Evolutionary conservation across 2,329 filamentous ascomycete genomes (phyloP).

Genomic region (Talaromyces piceae): DNA sequence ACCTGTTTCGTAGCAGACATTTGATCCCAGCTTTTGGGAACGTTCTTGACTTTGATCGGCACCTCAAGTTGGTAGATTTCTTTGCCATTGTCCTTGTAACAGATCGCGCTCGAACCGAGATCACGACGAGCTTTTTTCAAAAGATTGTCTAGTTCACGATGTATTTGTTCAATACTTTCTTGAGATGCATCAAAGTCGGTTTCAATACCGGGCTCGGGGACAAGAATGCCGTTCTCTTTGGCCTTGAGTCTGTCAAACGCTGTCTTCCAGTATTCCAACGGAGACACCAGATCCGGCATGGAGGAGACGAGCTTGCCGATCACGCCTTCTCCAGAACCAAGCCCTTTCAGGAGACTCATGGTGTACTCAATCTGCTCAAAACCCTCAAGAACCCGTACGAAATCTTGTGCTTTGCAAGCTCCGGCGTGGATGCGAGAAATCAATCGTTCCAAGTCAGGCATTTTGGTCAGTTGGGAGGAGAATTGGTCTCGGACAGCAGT

Average conservation of each 20-base stretch:
- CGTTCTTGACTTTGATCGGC: constrained; percentile 69
- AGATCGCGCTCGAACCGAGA: constrained; percentile 64
- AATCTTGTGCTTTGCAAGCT: constrained; percentile 83
- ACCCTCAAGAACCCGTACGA: constrained; percentile 85
- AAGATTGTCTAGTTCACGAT: constrained; percentile 62
- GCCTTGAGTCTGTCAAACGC: constrained; percentile 82
- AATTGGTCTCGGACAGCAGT: constrained; percentile 76
- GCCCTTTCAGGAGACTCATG: constrained; percentile 67
- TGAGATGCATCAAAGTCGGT: constrained; percentile 85
- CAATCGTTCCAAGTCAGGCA: constrained; percentile 88
- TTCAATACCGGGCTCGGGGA: constrained; percentile 81
- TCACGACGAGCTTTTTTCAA: constrained; percentile 65
- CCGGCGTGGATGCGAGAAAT: constrained; percentile 93
- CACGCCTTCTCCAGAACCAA: constrained; percentile 70
- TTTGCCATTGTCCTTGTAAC: constrained; percentile 82
- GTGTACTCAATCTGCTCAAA: constrained; percentile 98
- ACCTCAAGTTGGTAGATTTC: constrained; percentile 95
- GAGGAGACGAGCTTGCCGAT: constrained; percentile 73
- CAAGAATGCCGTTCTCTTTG: constrained; percentile 69
- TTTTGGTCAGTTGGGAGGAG: constrained; percentile 75
- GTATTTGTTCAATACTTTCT: constrained; percentile 66
- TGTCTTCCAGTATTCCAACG: constrained; percentile 77
- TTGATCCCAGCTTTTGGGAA: constrained; percentile 85
- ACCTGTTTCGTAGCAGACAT: constrained; percentile 90
- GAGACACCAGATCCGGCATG: constrained; percentile 75